A percentile compares a stretch with the other conserved stretches of the same genome.
Conservation (phyloP, 192 early-diverging fungal genomes). For the Gryganskiella cystojenkinii region DNA sequence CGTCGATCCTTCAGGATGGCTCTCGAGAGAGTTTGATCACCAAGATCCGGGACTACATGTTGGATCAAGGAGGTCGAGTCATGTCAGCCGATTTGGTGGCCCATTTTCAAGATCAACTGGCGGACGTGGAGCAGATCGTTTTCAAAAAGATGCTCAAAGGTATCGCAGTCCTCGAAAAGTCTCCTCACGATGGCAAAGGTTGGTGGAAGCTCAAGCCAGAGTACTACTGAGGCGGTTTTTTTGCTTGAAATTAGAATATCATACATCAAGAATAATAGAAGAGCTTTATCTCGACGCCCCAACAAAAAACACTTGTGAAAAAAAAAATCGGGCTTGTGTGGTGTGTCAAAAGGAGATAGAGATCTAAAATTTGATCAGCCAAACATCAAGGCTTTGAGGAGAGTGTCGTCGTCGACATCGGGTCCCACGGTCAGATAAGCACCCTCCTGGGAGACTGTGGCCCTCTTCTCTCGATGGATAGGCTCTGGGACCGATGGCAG, state of each 20-base stretch:
- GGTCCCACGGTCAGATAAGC: constrained; percentile 5
- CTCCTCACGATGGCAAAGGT: constrained; percentile 44
- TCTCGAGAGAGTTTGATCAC: constrained; percentile 55
- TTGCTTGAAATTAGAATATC: no score
- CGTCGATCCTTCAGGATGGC: constrained; percentile 17
- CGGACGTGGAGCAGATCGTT: constrained; percentile 60
- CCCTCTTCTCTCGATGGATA: neutral
- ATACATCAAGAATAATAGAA: no score
- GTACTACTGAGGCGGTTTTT: constrained; percentile 38
- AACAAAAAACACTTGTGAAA: no score
- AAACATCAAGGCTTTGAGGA: neutral
- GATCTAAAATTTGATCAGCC: no score
- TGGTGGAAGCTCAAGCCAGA: constrained; percentile 70
- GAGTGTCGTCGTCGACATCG: constrained; percentile 3
- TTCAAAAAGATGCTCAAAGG: constrained; percentile 77
- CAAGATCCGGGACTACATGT: constrained; percentile 67
- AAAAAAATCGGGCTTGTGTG: no score
- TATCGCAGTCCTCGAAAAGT: constrained; percentile 64
- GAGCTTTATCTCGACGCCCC: no score
- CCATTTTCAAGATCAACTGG: constrained; percentile 61
- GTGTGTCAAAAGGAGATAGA: no score
- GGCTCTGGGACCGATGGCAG: neutral
- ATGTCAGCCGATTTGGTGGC: constrained; percentile 62
- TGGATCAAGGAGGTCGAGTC: constrained; percentile 56
- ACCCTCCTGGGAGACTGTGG: neutral